Base-by-base conservation (phyloP, 2,329 filamentous ascomycete genomes). In the Fusarium tupiense region DNA sequence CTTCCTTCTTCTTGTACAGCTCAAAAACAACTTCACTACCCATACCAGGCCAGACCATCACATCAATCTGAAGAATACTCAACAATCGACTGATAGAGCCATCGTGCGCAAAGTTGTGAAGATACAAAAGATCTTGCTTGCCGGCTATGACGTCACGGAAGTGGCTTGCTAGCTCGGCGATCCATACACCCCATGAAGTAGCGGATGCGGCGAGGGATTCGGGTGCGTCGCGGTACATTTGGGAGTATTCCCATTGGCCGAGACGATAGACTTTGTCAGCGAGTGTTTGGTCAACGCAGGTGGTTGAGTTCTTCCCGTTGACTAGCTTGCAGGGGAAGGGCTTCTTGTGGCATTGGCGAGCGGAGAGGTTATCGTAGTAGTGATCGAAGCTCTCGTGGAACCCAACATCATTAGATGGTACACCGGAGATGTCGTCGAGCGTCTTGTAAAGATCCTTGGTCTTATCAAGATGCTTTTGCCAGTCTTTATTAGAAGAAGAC, bases 41-140 rank as follows among this genome's bases (percentile, higher is more conserved):
- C 93, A 95, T 94, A 0, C 93, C 93, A 0, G 93, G 93, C 93
- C 93, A 95, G 1, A 94, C 91, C 93, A 95, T 95, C 57, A 85
- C 82, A 24, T 94, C 91, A 2, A 72, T 68, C 82, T 95, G 93
- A 75, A 95, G 80, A 20, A 94, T 88, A 7, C 89, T 89, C 29
- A 96, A 83, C 11, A 95, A 76, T 6, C 90, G 84, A 22, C 91
- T 90, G 8, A 95, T 78, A 4, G 89, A 92, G 1, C 94, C 94
- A 76, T 96, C 94, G 77, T 97, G 94, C 6, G 93, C 94, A 43
- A 96, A 87, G 72, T 96, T 95, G 78, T 96, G 94, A 49, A 90
- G 83, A 79, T 94, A 96, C 5, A 86, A 79, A 0, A 81, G 81
- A 13, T 76, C 71, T 29, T 78, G 79, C 19, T 82, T 81, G 3